Evolutionary conservation across 2,329 filamentous ascomycete genomes (phyloP), one percentile per base, ranked within the genome.

Genomic region (Madurella mycetomatis): DNA sequence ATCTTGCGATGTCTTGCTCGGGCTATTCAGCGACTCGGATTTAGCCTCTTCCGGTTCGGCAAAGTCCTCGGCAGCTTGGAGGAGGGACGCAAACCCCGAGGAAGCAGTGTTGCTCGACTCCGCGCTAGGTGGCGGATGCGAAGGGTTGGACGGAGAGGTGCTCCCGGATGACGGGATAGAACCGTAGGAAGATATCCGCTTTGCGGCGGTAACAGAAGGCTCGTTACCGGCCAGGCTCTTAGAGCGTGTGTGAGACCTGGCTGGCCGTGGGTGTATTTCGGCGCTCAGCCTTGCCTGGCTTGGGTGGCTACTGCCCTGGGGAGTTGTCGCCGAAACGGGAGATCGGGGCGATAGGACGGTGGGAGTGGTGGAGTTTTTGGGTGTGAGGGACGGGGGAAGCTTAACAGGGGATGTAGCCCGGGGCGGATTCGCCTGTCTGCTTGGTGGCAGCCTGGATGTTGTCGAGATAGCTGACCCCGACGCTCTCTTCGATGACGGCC

Each of bases 11-110:
- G 76, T 77, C 68, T 80, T 88, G 16, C 78, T 78, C 4, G 85
- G 82, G 60, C 83, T 86, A 47, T 79, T 69, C 55, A 65, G 37
- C 58, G 68, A 25, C 17, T 63, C 59, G 8, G 57, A 30, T 9
- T 55, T 58, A 15, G 64, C 58, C 7, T 68, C 66, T 17, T 72
- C 68, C 9, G 63, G 57, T 15, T 73, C 69, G 2, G 60, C 68
- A 17, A 80, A 64, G 9, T 82, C 80, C 13, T 83, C 81, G 2
- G 77, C 76, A 2, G 76, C 76, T 64, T 83, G 79, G 13, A 84
- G 69, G 45, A 83, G 76, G 0, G 79, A 81, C 1, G 80, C 78
- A 66, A 84, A 74, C 4, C 78, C 67, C 11, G 54, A 54, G 1
- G 57, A 47, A 2, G 63, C 59, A 2, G 60, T 42, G n/a, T 48